A percentile compares a stretch with the other conserved stretches of the same genome.
Evolutionary conservation across 176 grass and related monocot genomes (phyloP).

Genomic region (Musa schizocarpa): DNA sequence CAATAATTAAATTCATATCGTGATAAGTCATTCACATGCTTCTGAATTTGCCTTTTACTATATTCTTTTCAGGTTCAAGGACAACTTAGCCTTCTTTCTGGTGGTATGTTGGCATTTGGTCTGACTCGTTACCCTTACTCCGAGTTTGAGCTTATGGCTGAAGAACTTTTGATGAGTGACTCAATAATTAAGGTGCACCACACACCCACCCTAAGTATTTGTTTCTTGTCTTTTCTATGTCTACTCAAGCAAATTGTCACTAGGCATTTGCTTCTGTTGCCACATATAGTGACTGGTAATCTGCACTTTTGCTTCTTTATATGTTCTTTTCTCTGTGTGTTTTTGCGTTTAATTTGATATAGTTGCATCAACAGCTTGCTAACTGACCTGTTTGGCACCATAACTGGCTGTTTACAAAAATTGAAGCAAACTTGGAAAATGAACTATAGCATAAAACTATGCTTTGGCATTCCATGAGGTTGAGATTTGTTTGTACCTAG

Average conservation of each 20-base stretch:
- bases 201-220: neutral
- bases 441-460: too few species aligned
- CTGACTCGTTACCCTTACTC: slow-evolving; percentile 90
- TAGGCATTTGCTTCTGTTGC: neutral
- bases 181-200: slow-evolving; percentile 72
- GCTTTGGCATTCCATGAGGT: too few species aligned
- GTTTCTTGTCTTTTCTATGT: neutral
- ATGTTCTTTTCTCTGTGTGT: too few species aligned
- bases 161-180: slow-evolving; percentile 99
- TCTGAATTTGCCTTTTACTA: slow-evolving; percentile 5
- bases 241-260: neutral
- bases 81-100: slow-evolving; percentile 73
- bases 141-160: slow-evolving; percentile 93
- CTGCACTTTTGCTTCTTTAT: too few species aligned
- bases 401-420: too few species aligned
- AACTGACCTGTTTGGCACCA: too few species aligned
- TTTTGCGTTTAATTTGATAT: too few species aligned
- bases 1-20: neutral
- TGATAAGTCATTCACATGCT: neutral
- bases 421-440: too few species aligned
- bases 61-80: slow-evolving; percentile 87
- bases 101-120: slow-evolving; percentile 82
- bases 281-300: neutral
- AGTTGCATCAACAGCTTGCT: too few species aligned
- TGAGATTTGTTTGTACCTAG: too few species aligned